Conservation (phyloP, 169 alveolate genomes). For the Perkinsus olseni region DNA sequence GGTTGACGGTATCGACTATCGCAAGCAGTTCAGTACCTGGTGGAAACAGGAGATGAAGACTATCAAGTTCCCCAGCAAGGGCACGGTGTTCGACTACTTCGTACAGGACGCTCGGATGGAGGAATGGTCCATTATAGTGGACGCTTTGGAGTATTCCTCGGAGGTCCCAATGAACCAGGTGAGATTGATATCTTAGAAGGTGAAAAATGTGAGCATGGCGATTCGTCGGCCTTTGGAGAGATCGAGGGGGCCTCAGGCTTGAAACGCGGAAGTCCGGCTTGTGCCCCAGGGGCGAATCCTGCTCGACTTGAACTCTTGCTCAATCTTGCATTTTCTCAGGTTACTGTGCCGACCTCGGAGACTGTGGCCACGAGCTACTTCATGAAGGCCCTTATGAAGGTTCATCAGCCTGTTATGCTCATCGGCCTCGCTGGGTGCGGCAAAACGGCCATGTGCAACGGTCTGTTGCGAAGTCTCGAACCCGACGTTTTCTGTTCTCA, state of each 20-base stretch:
- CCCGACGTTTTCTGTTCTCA: conserved; percentile 57
- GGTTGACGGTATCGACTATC: conserved; percentile 82
- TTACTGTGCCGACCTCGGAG: conserved; percentile 78
- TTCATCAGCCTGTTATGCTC: conserved; percentile 72
- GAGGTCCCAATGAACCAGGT: background rate
- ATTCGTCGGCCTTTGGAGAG: too few relatives aligned
- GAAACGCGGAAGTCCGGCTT: too few relatives aligned
- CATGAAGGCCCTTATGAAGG: conserved; percentile 63
- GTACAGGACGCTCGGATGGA: conserved; percentile 44
- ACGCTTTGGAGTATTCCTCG: conserved; percentile 26
- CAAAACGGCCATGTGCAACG: conserved; percentile 78
- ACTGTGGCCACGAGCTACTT: conserved; percentile 76
- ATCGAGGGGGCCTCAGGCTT: too few relatives aligned
- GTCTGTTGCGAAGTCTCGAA: conserved; percentile 59
- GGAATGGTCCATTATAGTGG: conserved; percentile 30
- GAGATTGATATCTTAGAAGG: background rate
- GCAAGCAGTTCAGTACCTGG: conserved; percentile 83
- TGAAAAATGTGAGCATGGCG: background rate
- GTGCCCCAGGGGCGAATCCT: too few relatives aligned
- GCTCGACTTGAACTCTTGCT: too few relatives aligned
- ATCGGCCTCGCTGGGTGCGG: conserved; percentile 92
- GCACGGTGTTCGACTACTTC: conserved; percentile 88
- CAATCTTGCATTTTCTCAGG: conserved; percentile 60
- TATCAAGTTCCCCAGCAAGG: conserved; percentile 87
- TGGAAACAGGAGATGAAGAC: conserved; percentile 89